These are phyloP conservation scores for Paradendryphiella salina DNA, from an alignment of 2,329 filamentous ascomycete genomes.

Conservation along the genomic window DNA sequence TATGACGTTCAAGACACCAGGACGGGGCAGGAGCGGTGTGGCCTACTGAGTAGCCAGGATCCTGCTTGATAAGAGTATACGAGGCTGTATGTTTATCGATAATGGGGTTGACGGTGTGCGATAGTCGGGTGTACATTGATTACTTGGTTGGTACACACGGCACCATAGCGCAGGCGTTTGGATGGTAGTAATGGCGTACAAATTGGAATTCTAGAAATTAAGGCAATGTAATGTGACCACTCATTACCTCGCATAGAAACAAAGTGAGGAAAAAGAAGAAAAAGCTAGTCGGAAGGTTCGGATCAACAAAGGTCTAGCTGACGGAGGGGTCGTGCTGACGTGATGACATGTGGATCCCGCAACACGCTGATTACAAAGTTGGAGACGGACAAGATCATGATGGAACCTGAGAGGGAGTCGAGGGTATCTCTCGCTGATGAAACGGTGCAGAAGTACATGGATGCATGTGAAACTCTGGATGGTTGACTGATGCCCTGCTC, in stretches of 20 bases:
- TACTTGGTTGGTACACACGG: neutral
- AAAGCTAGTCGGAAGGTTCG: too few species aligned
- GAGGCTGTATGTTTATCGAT: neutral
- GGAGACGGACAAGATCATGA: too few species aligned
- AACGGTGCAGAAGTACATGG: neutral
- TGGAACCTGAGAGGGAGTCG: too few species aligned
- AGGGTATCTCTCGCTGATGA: neutral
- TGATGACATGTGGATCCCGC: too few species aligned
- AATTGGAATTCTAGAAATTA: neutral
- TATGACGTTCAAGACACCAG: constrained; percentile 43
- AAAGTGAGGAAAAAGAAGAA: too few species aligned
- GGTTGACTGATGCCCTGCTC: neutral
- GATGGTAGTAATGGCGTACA: neutral
- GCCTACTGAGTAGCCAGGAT: constrained; percentile 27
- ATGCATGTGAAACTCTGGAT: neutral
- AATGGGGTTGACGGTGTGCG: neutral
- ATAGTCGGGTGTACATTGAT: neutral
- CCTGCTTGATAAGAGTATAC: neutral
- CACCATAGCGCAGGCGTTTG: constrained; percentile 10
- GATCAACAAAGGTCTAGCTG: too few species aligned
- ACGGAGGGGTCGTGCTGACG: neutral
- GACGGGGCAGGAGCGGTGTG: constrained; percentile 27
- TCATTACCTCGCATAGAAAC: too few species aligned
- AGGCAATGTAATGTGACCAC: too few species aligned
- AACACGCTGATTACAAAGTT: neutral